Percentiles rank a stretch among this genome's conserved stretches.
Evolutionary conservation across 169 alveolate genomes (phyloP).

Genomic region (Cryptosporidium bovis): DNA sequence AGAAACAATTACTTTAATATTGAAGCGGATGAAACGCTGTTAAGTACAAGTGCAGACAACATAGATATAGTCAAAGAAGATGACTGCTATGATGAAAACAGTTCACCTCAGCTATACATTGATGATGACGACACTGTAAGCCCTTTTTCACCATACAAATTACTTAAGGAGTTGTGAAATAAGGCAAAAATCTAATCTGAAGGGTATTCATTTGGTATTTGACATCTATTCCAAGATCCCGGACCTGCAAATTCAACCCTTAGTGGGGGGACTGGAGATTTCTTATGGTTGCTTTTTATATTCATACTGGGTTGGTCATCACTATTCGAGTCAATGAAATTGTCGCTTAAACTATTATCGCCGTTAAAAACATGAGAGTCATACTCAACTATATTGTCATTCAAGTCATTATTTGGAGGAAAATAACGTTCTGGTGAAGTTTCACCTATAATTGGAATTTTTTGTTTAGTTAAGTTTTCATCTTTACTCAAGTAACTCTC

Average conservation of each 20-base stretch:
- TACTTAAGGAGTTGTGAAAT: no score
- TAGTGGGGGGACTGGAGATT: conserved; percentile 65
- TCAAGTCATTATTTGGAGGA: neutral
- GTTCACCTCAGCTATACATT: no score
- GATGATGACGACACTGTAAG: no score
- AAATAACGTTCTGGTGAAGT: neutral
- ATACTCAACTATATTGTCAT: neutral
- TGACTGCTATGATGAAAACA: no score
- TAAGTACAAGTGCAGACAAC: no score
- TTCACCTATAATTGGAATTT: neutral
- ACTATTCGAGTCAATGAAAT: neutral
- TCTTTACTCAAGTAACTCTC: neutral
- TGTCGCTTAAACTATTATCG: neutral
- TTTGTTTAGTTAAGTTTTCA: neutral
- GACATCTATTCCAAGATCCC: conserved; percentile 75
- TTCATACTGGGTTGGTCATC: neutral
- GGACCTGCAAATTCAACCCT: conserved; percentile 62
- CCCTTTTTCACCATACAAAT: no score
- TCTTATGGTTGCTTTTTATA: neutral
- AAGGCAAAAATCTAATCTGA: neutral
- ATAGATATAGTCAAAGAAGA: no score
- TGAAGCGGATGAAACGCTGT: no score
- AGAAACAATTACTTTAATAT: no score
- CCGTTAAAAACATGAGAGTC: conserved; percentile 5
- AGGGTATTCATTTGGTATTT: conserved; percentile 67